Conservation (phyloP, 139 green algal genomes). For the Chlorella sp. region DNA sequence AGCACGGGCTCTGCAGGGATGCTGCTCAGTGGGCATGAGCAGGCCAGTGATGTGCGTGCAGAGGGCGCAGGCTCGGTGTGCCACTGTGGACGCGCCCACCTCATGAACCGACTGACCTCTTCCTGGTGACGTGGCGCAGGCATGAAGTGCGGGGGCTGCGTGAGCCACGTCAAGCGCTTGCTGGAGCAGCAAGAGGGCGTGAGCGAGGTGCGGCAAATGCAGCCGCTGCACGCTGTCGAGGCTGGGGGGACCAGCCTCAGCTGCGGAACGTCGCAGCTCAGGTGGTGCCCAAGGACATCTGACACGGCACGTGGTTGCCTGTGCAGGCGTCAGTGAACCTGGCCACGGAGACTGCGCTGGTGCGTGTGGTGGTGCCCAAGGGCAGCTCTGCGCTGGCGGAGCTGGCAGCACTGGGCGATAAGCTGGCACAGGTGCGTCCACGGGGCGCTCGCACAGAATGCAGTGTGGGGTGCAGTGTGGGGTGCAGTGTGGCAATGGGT, state of each 20-base stretch:
- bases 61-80: too few relatives aligned
- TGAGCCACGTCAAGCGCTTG: conserved; percentile 55
- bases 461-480: background rate
- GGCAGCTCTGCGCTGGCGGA: conserved; percentile 2
- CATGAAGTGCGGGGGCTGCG: conserved; percentile 70
- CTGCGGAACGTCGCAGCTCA: background rate
- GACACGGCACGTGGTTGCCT: background rate
- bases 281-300: too few relatives aligned
- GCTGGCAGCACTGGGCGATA: conserved; percentile 14
- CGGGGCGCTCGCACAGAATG: too few relatives aligned
- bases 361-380: conserved; percentile 51
- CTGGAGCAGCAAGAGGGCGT: conserved; percentile 26
- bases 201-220: conserved; percentile 11
- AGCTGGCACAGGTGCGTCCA: conserved; percentile 34
- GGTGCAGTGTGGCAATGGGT: background rate
- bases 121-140: background rate
- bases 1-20: too few relatives aligned
- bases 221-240: background rate
- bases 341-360: conserved; percentile 82
- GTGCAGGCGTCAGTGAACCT: conserved; percentile 77
- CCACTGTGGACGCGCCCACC: too few relatives aligned
- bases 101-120: too few relatives aligned
- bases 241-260: background rate
- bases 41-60: too few relatives aligned
- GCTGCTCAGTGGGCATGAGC: too few relatives aligned